These are phyloP conservation scores for Hanseniaspora guilliermondii DNA, from an alignment of 805 yeast genomes.

Conservation along the genomic window DNA sequence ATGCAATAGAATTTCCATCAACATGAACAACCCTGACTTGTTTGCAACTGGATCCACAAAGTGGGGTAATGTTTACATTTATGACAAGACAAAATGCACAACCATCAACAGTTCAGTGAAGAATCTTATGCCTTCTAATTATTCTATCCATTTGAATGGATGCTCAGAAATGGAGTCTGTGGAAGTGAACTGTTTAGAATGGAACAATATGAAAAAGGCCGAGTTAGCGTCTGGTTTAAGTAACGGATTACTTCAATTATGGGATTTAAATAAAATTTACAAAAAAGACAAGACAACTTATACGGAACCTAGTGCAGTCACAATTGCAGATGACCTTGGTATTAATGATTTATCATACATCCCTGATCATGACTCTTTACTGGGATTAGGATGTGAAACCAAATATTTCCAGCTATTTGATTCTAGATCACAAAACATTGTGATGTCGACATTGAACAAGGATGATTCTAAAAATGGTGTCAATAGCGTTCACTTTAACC, in stretches of 20 bases:
- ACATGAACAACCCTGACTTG: conserved; percentile 81
- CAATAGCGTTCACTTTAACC: conserved; percentile 51
- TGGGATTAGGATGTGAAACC: conserved; percentile 59
- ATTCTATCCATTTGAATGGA: conserved; percentile 17
- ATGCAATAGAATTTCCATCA: conserved; percentile 55
- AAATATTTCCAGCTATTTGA: conserved; percentile 42
- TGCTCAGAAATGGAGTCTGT: conserved; percentile 19
- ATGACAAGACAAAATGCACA: conserved; percentile 71
- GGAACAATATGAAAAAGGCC: conserved; percentile 61
- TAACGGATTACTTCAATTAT: conserved; percentile 50
- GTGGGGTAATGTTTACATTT: conserved; percentile 49
- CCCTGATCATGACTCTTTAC: conserved; percentile 45
- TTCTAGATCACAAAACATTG: conserved; percentile 29
- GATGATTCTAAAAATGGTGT: conserved; percentile 31
- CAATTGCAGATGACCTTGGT: conserved; percentile 33
- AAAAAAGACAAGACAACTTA: conserved; percentile 21
- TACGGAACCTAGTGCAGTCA: conserved; percentile 18
- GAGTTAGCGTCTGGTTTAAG: conserved; percentile 46
- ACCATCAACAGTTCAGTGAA: conserved; percentile 29
- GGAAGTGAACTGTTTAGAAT: conserved; percentile 55
- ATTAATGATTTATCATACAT: conserved; percentile 66
- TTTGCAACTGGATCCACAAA: conserved; percentile 56
- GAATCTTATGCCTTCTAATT: conserved; percentile 13
- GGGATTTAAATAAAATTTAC: conserved; percentile 47
- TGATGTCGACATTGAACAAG: conserved; percentile 11